These are phyloP conservation scores for Tilletia caries DNA, from an alignment of 1,284 basidiomycete species.

Conservation along the genomic window DNA sequence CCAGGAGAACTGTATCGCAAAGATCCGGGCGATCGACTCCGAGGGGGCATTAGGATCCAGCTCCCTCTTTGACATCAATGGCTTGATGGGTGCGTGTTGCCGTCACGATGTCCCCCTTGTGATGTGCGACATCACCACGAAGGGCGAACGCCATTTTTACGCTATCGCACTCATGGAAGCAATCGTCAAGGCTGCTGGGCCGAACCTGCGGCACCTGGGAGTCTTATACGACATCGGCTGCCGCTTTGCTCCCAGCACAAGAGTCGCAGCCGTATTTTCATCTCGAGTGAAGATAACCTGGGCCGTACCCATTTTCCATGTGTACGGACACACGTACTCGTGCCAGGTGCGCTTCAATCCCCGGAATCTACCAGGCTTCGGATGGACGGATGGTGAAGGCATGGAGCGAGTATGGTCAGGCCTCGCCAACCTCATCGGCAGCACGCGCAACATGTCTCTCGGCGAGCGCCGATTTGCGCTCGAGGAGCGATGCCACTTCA, in stretches of 20 bases:
- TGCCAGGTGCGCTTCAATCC: not conserved
- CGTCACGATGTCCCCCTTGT: not conserved
- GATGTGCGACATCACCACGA: not conserved
- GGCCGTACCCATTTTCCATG: not conserved
- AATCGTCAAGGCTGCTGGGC: not conserved
- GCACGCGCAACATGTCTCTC: not conserved
- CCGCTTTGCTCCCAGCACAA: not conserved
- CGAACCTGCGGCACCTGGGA: not conserved
- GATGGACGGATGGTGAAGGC: not conserved
- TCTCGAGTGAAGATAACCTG: not conserved
- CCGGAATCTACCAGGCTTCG: not conserved
- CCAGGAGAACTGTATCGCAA: not conserved
- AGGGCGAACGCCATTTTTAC: not conserved
- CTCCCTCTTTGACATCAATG: not conserved
- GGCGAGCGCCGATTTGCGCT: not conserved
- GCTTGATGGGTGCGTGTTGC: not conserved
- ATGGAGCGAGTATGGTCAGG: slow-evolving; percentile 3
- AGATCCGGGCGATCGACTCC: not conserved
- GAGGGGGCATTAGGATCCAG: not conserved
- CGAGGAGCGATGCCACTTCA: not conserved
- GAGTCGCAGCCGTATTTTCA: not conserved
- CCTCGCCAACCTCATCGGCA: not conserved
- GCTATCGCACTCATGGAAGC: not conserved
- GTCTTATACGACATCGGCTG: slow-evolving; percentile 4
- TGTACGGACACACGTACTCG: not conserved